Percentiles rank a stretch among this genome's conserved stretches.
Conservation (phyloP, 176 grass and related monocot species). For the Cenchrus americanus region DNA sequence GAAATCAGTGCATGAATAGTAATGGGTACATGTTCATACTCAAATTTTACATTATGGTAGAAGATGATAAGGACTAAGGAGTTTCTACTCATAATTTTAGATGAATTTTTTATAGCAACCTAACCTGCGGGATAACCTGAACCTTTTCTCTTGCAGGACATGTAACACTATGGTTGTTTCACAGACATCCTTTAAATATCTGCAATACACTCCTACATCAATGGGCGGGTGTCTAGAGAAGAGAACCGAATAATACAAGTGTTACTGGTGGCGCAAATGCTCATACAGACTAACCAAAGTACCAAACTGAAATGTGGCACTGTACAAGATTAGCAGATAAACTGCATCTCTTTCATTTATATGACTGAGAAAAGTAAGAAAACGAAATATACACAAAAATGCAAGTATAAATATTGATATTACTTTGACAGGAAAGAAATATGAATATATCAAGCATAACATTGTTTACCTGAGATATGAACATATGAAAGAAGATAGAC, state of each 20-base stretch:
- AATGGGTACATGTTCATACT: no score
- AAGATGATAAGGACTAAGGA: no score
- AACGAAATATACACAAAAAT: not conserved
- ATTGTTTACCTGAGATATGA: conserved; percentile 89
- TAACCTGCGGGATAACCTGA: no score
- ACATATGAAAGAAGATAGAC: conserved; percentile 94
- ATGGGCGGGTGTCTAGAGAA: not conserved
- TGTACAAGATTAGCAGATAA: conserved; percentile 1
- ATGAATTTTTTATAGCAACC: no score
- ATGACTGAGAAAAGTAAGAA: not conserved
- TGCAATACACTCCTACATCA: not conserved
- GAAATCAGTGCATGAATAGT: no score
- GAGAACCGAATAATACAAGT: not conserved
- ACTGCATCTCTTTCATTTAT: not conserved
- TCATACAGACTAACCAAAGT: not conserved
- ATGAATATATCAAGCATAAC: conserved; percentile 28
- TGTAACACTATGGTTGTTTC: not conserved
- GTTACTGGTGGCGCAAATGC: conserved; percentile 4
- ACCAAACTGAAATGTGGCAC: not conserved
- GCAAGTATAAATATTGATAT: conserved; percentile 17
- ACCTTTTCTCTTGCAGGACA: not conserved
- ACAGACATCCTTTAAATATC: not conserved
- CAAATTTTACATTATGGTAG: no score
- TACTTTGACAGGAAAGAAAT: conserved; percentile 10
- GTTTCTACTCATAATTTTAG: no score